Evolutionary conservation across 2,329 filamentous ascomycete genomes (phyloP).

Genomic region (Davidsoniella eucalypti): DNA sequence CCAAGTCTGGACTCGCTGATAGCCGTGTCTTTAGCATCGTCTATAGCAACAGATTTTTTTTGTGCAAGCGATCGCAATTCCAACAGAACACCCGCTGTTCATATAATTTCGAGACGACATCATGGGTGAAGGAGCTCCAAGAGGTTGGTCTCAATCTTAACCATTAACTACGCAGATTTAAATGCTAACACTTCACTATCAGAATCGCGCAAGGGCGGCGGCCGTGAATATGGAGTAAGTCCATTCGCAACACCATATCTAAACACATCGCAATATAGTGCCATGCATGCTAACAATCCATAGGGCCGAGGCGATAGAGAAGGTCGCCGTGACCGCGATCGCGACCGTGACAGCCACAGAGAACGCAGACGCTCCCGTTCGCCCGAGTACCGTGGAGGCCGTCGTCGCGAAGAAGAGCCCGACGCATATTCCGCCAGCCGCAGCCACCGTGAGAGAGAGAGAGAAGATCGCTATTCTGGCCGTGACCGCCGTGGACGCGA

Average conservation of each 20-base stretch:
- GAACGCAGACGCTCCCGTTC: constrained; percentile 72
- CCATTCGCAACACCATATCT: neutral
- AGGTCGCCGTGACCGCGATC: constrained; percentile 21
- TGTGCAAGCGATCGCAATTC: constrained; percentile 1
- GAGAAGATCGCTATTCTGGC: constrained; percentile 76
- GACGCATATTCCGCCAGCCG: constrained; percentile 88
- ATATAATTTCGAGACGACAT: constrained; percentile 16
- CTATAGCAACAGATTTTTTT: neutral
- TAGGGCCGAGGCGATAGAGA: constrained; percentile 21
- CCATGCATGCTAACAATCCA: neutral
- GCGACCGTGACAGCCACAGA: constrained; percentile 27
- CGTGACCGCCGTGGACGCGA: constrained; percentile 46
- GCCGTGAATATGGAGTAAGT: constrained; percentile 38
- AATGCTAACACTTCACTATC: constrained; percentile 3
- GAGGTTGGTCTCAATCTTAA: constrained; percentile 8
- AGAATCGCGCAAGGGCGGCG: constrained; percentile 35
- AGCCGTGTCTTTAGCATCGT: too few relatives aligned
- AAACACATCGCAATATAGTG: neutral
- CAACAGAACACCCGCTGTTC: neutral
- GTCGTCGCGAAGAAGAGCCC: constrained; percentile 59
- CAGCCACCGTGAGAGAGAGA: constrained; percentile 81
- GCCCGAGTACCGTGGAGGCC: constrained; percentile 45
- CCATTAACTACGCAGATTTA: neutral
- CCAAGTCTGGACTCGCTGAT: too few relatives aligned
- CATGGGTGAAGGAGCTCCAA: constrained; percentile 52